Conservation (phyloP, 192 early-diverging fungal species). For the Gryganskiella cystojenkinii region DNA sequence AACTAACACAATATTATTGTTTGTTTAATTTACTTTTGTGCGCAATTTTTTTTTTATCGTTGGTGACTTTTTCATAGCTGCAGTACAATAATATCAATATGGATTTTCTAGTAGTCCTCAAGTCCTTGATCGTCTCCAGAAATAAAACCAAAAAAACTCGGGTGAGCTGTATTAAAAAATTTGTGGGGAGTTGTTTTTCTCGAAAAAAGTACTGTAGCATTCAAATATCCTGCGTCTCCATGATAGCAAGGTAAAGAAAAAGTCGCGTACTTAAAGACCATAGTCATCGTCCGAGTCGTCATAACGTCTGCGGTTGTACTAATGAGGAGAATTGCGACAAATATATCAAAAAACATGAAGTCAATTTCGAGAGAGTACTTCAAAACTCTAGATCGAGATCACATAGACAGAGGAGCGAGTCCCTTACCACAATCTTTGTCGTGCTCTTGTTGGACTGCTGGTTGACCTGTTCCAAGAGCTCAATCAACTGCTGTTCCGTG, state of each 20-base stretch:
- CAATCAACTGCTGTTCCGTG: slow-evolving; percentile 86
- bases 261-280: slow-evolving; percentile 59
- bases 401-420: not conserved
- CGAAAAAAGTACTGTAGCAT: too few species aligned
- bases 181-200: too few species aligned
- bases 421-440: slow-evolving; percentile 82
- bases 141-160: too few species aligned
- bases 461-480: slow-evolving; percentile 85
- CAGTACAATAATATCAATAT: not conserved
- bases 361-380: not conserved
- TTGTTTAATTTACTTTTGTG: too few species aligned
- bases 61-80: not conserved
- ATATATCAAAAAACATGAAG: not conserved
- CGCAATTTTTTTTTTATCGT: not conserved
- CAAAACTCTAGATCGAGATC: not conserved
- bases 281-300: slow-evolving; percentile 69
- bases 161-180: too few species aligned
- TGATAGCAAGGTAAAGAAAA: too few species aligned
- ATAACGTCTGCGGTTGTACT: slow-evolving; percentile 68
- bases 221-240: too few species aligned
- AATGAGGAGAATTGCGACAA: not conserved
- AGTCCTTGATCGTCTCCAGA: too few species aligned
- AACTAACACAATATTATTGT: too few species aligned
- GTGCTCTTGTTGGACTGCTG: slow-evolving; percentile 72
- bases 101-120: too few species aligned